Evolutionary conservation across 306 rosid species (phyloP).

Genomic region (Neltuma alba): DNA sequence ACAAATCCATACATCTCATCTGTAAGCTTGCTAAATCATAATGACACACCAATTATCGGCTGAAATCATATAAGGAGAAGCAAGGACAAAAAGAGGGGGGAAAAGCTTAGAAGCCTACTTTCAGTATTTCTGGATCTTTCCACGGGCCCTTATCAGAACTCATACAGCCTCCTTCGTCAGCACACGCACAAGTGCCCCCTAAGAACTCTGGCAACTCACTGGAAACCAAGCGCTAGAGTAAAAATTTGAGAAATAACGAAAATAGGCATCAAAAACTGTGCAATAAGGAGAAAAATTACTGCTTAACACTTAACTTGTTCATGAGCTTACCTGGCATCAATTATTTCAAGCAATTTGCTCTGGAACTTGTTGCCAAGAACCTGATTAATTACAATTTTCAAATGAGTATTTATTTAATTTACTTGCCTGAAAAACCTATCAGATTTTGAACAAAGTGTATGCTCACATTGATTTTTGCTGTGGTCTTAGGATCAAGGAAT

Average conservation of each 20-base stretch:
- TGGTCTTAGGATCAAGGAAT: constrained; percentile 93
- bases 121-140: constrained; percentile 69
- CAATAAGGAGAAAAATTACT: constrained; percentile 15
- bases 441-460: constrained; percentile 29
- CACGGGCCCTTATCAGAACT: constrained; percentile 94
- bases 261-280: not conserved
- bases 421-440: constrained; percentile 27
- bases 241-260: not conserved
- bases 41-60: constrained; percentile 1
- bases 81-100: not conserved
- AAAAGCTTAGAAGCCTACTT: constrained; percentile 39
- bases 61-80: constrained; percentile 13
- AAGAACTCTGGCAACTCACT: constrained; percentile 91
- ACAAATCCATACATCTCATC: constrained; percentile 37
- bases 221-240: constrained; percentile 28
- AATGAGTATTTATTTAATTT: constrained; percentile 25
- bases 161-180: constrained; percentile 88
- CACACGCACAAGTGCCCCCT: constrained; percentile 88
- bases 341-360: constrained; percentile 84
- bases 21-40: constrained; percentile 13
- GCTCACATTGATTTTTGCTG: constrained; percentile 83
- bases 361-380: constrained; percentile 91
- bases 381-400: constrained; percentile 50
- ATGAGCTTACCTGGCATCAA: constrained; percentile 75
- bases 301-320: constrained; percentile 5